A percentile compares a stretch with the other conserved stretches of the same genome.
These are phyloP conservation scores for Phoma sp. DNA, from an alignment of 2,329 filamentous ascomycete species.

Conservation along the genomic window DNA sequence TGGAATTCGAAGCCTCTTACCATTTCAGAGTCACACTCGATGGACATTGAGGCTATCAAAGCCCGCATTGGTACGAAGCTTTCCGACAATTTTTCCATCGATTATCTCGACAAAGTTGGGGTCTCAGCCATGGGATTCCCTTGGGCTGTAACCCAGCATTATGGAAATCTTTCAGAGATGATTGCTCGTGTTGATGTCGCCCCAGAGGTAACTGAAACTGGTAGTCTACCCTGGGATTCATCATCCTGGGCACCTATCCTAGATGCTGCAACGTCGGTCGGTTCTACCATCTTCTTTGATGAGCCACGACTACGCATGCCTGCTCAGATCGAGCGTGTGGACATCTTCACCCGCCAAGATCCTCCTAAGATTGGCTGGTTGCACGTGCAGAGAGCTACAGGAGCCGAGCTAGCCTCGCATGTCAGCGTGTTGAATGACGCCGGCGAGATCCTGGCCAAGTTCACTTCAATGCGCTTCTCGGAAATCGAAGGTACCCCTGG, in stretches of 20 bases:
- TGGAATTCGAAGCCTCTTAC: background rate
- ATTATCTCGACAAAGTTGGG: constrained; percentile 49
- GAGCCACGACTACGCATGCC: constrained; percentile 48
- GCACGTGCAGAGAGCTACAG: constrained; percentile 34
- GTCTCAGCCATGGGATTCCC: constrained; percentile 51
- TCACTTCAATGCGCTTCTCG: constrained; percentile 29
- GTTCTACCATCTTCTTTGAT: constrained; percentile 49
- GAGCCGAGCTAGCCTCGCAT: constrained; percentile 5
- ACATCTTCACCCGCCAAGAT: constrained; percentile 18
- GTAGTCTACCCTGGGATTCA: constrained; percentile 32
- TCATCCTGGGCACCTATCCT: constrained; percentile 49
- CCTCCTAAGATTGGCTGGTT: constrained; percentile 47
- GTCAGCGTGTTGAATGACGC: constrained; percentile 14
- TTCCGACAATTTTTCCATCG: constrained; percentile 41
- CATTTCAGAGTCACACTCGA: background rate
- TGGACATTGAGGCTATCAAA: constrained; percentile 34
- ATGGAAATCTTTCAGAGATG: constrained; percentile 48
- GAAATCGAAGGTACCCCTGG: constrained; percentile 35
- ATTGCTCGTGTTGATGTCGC: constrained; percentile 47
- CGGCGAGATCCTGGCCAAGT: constrained; percentile 25
- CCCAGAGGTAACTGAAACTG: constrained; percentile 18
- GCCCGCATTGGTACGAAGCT: constrained; percentile 33
- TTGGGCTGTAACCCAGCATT: constrained; percentile 50
- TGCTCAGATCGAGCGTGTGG: constrained; percentile 35
- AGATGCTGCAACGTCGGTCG: constrained; percentile 52